These are phyloP conservation scores for Acanthamoeba sp. DNA, from an alignment of 208 protist genomes.

Conservation along the genomic window DNA sequence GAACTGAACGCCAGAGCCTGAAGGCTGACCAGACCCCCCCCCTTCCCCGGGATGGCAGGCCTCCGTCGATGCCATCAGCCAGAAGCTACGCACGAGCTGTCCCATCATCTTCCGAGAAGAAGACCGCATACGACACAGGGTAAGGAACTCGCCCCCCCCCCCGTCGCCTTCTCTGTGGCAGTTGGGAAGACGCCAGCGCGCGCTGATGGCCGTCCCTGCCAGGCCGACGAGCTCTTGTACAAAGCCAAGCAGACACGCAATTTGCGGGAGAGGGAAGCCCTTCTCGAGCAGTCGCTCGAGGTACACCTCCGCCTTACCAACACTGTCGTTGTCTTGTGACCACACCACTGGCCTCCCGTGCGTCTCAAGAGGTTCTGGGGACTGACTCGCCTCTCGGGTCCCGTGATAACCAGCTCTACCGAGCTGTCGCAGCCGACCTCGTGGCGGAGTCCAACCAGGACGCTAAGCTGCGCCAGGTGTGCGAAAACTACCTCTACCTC, in stretches of 20 bases:
- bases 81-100: constrained; percentile 24
- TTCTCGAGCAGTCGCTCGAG: constrained; percentile 15
- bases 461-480: neutral
- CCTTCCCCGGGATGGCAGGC: too few relatives aligned
- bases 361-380: too few relatives aligned
- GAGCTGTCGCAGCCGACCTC: neutral
- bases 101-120: constrained; percentile 57
- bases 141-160: neutral
- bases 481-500: constrained; percentile 50
- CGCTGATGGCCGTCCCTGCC: too few relatives aligned
- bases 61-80: constrained; percentile 55
- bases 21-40: too few relatives aligned
- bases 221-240: constrained; percentile 51
- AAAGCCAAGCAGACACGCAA: constrained; percentile 27
- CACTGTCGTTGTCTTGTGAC: neutral
- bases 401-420: neutral
- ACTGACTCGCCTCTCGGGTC: too few relatives aligned
- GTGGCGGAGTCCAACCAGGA: neutral
- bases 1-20: neutral
- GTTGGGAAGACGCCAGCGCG: too few relatives aligned
- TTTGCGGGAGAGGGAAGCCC: constrained; percentile 11
- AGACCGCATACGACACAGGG: constrained; percentile 2
- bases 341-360: too few relatives aligned
- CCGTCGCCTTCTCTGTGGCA: neutral
- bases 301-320: neutral